Conservation (phyloP, 2,329 filamentous ascomycete genomes). For the Stachybotrys elegans region DNA sequence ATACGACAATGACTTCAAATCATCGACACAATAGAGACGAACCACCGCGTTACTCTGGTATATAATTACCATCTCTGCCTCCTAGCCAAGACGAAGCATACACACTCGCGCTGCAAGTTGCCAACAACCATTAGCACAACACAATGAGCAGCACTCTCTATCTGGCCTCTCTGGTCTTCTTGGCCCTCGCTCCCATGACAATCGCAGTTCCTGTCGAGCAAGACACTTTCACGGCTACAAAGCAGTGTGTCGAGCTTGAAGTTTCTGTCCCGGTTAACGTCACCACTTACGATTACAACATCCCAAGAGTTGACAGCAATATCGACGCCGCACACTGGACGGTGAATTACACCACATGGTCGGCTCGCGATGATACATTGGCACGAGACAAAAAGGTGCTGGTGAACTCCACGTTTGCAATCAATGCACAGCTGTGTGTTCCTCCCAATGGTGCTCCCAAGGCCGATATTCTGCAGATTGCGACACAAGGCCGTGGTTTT, state of each 20-base stretch:
- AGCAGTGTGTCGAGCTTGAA: neutral
- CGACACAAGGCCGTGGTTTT: conserved; percentile 24
- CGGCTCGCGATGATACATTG: conserved; percentile 4
- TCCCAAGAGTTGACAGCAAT: conserved; percentile 18
- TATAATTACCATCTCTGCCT: no score
- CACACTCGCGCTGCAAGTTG: no score
- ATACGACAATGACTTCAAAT: no score
- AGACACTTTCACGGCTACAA: neutral
- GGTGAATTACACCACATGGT: conserved; percentile 10
- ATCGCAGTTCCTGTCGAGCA: neutral
- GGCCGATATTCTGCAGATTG: conserved; percentile 25
- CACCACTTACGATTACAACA: neutral
- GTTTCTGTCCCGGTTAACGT: neutral
- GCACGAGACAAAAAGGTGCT: conserved; percentile 8
- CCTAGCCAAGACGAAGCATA: no score
- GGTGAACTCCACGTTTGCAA: conserved; percentile 11
- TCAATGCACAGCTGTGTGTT: conserved; percentile 13
- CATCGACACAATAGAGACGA: no score
- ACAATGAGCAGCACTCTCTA: neutral
- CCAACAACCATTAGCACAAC: neutral
- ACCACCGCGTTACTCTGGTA: no score
- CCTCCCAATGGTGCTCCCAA: conserved; percentile 6
- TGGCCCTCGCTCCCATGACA: neutral
- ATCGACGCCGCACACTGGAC: conserved; percentile 20
- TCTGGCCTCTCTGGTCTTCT: neutral